Evolutionary conservation across 257 asterid genomes (phyloP).

Genomic region (Solanum rostratum): DNA sequence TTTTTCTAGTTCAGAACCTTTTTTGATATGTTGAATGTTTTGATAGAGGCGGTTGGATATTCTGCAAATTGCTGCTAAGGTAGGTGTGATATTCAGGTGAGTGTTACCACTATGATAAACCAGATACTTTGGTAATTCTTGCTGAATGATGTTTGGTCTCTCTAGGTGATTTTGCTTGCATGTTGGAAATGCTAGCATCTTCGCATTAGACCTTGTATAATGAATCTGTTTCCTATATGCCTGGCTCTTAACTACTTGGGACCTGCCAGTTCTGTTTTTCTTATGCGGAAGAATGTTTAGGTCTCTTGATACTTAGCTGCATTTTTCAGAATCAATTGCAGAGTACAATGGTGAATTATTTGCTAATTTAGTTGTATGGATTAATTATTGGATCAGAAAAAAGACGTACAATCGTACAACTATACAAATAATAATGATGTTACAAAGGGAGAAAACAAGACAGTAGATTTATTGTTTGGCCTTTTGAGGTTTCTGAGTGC

Average conservation of each 20-base stretch:
- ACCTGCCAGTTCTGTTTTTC: not conserved
- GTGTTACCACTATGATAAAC: conserved; percentile 43
- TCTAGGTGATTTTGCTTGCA: not conserved
- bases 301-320: not conserved
- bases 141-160: not conserved
- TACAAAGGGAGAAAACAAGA: not conserved
- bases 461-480: no score
- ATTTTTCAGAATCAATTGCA: not conserved
- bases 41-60: conserved; percentile 81
- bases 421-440: not conserved
- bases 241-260: not conserved
- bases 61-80: conserved; percentile 91
- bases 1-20: conserved; percentile 41
- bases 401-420: not conserved
- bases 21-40: conserved; percentile 58
- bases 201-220: not conserved
- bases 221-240: not conserved
- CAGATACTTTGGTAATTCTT: not conserved
- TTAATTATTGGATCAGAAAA: not conserved
- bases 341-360: not conserved
- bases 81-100: conserved; percentile 92
- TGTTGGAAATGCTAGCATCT: not conserved
- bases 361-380: not conserved
- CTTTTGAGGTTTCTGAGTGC: no score
- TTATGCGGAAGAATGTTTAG: not conserved